These are phyloP conservation scores for Neonectria hederae DNA, from an alignment of 2,329 filamentous ascomycete genomes.

Conservation along the genomic window DNA sequence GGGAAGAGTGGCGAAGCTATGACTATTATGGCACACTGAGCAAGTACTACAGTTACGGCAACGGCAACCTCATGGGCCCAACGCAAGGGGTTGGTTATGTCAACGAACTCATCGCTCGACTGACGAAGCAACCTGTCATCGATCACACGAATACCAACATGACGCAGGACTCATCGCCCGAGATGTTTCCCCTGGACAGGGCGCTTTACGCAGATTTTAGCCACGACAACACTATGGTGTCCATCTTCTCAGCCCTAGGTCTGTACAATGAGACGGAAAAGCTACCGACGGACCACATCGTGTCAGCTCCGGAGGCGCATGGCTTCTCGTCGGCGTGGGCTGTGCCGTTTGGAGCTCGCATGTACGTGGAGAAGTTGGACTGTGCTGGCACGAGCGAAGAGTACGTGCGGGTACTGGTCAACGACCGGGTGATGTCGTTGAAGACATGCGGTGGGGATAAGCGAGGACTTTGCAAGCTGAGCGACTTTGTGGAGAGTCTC, in stretches of 20 bases:
- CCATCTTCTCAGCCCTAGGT: conserved; percentile 79
- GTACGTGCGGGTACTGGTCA: conserved; percentile 81
- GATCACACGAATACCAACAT: conserved; percentile 81
- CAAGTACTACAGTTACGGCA: conserved; percentile 86
- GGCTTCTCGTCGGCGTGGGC: conserved; percentile 82
- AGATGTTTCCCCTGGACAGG: conserved; percentile 77
- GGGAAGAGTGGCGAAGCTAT: conserved; percentile 79
- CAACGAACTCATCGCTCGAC: conserved; percentile 85
- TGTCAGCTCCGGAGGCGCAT: conserved; percentile 61
- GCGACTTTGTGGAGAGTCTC: conserved; percentile 77
- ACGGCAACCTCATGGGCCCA: conserved; percentile 80
- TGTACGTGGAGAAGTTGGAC: conserved; percentile 88
- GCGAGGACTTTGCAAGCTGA: conserved; percentile 75
- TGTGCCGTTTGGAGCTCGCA: conserved; percentile 81
- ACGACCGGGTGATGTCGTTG: conserved; percentile 82
- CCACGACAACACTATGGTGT: conserved; percentile 88
- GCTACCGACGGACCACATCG: conserved; percentile 60
- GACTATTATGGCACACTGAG: conserved; percentile 82
- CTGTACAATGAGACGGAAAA: conserved; percentile 74
- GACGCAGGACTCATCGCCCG: conserved; percentile 73
- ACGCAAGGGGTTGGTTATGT: conserved; percentile 89
- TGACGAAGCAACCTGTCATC: conserved; percentile 73
- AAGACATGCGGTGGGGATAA: conserved; percentile 75
- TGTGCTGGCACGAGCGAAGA: conserved; percentile 70
- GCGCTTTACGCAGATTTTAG: conserved; percentile 88